phyloP scores from a whole-genome alignment of 2,329 filamentous ascomycete genomes.

The Talaromyces funiculosus region DNA sequence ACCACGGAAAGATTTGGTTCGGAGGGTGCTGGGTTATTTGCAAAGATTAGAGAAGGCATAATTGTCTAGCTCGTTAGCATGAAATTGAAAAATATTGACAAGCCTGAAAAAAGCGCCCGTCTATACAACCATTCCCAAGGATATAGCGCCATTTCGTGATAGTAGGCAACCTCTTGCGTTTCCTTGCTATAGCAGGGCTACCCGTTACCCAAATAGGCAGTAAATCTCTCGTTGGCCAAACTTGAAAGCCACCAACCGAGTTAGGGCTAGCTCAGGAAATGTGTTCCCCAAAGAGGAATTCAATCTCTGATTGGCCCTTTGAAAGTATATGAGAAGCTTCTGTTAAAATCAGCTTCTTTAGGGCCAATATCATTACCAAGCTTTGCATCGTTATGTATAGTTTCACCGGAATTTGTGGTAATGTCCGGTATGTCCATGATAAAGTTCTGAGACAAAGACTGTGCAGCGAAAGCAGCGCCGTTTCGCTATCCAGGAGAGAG shows the following conservation, averaged over 20 bases:
- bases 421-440: conserved; percentile 8
- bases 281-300: neutral
- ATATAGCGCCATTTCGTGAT: neutral
- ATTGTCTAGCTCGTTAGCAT: neutral
- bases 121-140: neutral
- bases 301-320: conserved; percentile 11
- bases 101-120: neutral
- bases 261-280: neutral
- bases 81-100: neutral
- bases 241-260: neutral
- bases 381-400: too few species aligned
- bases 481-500: neutral
- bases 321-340: neutral
- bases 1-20: conserved; percentile 44
- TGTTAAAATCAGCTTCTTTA: neutral
- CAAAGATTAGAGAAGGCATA: conserved; percentile 13
- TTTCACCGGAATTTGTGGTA: neutral
- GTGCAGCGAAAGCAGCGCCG: neutral
- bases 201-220: neutral
- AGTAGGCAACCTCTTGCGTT: neutral
- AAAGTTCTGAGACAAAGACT: neutral
- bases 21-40: conserved; percentile 49
- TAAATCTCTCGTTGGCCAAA: conserved; percentile 4
- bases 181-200: neutral
- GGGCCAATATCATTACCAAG: neutral